phyloP scores from a whole-genome alignment of 352 stramenopile genomes.

The Phytophthora kernoviae region DNA sequence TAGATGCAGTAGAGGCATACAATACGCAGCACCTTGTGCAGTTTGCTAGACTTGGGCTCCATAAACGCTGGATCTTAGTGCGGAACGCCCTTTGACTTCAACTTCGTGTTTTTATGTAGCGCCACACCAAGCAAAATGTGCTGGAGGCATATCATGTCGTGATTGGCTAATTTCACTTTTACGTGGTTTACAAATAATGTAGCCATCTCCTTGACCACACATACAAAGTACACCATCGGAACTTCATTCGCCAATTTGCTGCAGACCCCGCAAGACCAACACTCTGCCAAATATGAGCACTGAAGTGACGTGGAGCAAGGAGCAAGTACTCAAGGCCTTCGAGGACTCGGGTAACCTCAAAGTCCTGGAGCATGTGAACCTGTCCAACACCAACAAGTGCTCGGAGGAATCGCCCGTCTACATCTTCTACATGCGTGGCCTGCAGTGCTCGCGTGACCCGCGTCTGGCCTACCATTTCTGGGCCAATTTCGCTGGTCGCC shows the following conservation, averaged over 20 bases:
- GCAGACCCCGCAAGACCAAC: background rate
- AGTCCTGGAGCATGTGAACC: constrained; percentile 76
- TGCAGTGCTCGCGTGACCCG: constrained; percentile 68
- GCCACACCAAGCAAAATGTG: constrained; percentile 21
- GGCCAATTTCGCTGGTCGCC: constrained; percentile 64
- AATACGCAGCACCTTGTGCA: constrained; percentile 50
- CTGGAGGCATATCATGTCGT: constrained; percentile 9
- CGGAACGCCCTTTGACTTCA: constrained; percentile 27
- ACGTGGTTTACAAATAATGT: constrained; percentile 3
- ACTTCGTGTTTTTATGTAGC: constrained; percentile 5
- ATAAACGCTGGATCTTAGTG: constrained; percentile 28
- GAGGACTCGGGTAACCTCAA: constrained; percentile 66
- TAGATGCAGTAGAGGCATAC: background rate
- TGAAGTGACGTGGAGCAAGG: constrained; percentile 48
- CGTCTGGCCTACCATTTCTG: constrained; percentile 73
- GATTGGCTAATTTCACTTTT: constrained; percentile 14
- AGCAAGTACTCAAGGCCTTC: constrained; percentile 55
- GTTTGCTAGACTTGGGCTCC: constrained; percentile 71
- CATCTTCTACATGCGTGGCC: constrained; percentile 69
- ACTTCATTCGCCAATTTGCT: constrained; percentile 27
- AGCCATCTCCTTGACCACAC: constrained; percentile 28
- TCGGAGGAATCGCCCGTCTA: constrained; percentile 46
- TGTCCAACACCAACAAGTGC: constrained; percentile 64
- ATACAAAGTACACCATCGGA: too few species aligned
- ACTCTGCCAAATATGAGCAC: constrained; percentile 26